Percentiles rank a stretch among this genome's conserved stretches.
Conservation (phyloP, 441 rosid species). For the Populus hybrid region DNA sequence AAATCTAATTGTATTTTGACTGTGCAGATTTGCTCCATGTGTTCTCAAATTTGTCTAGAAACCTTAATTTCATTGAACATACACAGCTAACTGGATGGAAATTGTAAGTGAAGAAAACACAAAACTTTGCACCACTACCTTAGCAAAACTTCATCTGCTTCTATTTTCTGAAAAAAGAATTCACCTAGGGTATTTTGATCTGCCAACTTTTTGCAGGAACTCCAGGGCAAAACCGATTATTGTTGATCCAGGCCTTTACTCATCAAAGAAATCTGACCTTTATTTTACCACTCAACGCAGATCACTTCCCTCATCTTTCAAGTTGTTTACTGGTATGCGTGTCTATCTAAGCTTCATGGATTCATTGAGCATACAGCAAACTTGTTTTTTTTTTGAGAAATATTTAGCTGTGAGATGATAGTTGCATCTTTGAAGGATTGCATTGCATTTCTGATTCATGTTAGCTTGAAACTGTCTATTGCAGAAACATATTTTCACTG, state of each 20-base stretch:
- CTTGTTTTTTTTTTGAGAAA: not conserved
- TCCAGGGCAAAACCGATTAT: conserved; percentile 82
- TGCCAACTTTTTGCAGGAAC: conserved; percentile 46
- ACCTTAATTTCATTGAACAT: conserved; percentile 84
- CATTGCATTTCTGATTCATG: not conserved
- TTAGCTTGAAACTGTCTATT: not conserved
- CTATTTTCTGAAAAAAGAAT: not conserved
- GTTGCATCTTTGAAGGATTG: not conserved
- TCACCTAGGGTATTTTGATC: not conserved
- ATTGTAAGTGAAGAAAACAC: conserved; percentile 50
- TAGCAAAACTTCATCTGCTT: conserved; percentile 1
- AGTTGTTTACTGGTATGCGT: conserved; percentile 72
- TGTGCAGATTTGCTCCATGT: conserved; percentile 76
- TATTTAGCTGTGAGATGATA: not conserved
- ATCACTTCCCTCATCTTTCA: conserved; percentile 82
- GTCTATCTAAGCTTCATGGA: conserved; percentile 5
- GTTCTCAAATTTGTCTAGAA: conserved; percentile 69
- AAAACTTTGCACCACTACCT: conserved; percentile 10
- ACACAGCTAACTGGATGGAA: conserved; percentile 85
- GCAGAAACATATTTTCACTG: not conserved
- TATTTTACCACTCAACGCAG: conserved; percentile 83
- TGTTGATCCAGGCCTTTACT: conserved; percentile 90
- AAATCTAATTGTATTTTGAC: conserved; percentile 17
- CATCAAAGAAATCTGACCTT: conserved; percentile 83
- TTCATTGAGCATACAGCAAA: not conserved